Percentiles rank a stretch among this genome's conserved stretches.
Conservation (phyloP, 2,329 filamentous ascomycete species). For the Penicillium sp. region DNA sequence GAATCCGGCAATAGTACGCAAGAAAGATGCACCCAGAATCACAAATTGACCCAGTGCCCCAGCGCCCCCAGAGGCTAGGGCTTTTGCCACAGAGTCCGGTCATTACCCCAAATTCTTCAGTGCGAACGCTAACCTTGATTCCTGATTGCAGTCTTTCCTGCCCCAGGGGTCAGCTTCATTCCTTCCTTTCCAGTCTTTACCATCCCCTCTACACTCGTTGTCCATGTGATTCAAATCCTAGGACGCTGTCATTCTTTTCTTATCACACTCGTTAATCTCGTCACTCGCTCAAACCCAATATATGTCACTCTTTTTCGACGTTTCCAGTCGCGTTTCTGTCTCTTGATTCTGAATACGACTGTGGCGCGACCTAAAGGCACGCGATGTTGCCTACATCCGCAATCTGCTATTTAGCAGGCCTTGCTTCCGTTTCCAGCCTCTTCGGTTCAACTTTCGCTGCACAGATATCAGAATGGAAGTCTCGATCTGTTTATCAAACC, state of each 20-base stretch:
- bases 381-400: conserved; percentile 19
- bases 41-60: not conserved
- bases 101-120: conserved; percentile 8
- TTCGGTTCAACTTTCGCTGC: conserved; percentile 32
- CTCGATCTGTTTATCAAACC: conserved; percentile 54
- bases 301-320: not conserved
- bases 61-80: not conserved
- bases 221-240: not conserved
- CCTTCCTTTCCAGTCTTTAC: not conserved
- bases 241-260: not conserved
- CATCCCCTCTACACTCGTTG: not conserved
- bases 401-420: conserved; percentile 2
- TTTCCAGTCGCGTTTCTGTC: not conserved
- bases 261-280: not conserved
- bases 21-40: not conserved
- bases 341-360: not conserved
- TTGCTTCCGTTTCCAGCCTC: conserved; percentile 15
- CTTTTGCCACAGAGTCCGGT: not conserved
- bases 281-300: conserved; percentile 1
- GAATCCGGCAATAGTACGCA: conserved; percentile 1
- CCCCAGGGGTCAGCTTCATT: conserved; percentile 1
- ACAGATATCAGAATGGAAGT: conserved; percentile 44
- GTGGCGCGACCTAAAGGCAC: conserved; percentile 6
- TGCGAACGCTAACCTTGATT: conserved; percentile 4
- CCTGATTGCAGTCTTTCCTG: not conserved